phyloP scores from a whole-genome alignment of 108 stramenopile species.

The Poteriospumella lacustris region DNA sequence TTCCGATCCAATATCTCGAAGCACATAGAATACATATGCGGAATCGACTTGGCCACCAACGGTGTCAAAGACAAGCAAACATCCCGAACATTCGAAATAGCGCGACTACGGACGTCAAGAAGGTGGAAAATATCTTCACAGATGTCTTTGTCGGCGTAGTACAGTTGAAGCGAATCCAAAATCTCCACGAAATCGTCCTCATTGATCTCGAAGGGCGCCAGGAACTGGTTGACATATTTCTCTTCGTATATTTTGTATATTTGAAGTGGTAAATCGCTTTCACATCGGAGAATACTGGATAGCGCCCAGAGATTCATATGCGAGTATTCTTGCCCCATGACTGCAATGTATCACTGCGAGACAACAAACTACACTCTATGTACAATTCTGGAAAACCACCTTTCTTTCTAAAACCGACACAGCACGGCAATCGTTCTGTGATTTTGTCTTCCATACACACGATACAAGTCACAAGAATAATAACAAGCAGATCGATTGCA shows the following conservation, averaged over 20 bases:
- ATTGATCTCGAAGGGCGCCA: neutral
- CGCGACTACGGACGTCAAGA: neutral
- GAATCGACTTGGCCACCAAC: too few relatives aligned
- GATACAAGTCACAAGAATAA: too few relatives aligned
- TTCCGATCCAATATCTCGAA: neutral
- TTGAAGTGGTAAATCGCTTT: neutral
- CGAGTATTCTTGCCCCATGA: neutral
- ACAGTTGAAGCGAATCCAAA: neutral
- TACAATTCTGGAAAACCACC: too few relatives aligned
- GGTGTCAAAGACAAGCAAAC: neutral
- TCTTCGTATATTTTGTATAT: neutral
- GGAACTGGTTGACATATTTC: too few relatives aligned
- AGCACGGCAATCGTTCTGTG: too few relatives aligned
- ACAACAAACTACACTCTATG: too few relatives aligned
- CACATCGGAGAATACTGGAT: neutral
- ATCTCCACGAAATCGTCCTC: neutral
- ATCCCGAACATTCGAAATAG: neutral
- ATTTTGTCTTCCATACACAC: too few relatives aligned
- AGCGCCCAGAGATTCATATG: slow-evolving; percentile 22
- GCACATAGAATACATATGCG: too few relatives aligned
- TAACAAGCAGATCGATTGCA: neutral
- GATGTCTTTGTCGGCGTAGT: neutral
- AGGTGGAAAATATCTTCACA: neutral
- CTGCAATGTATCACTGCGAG: too few relatives aligned
- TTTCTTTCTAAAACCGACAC: too few relatives aligned